These are phyloP conservation scores for Lachnellula hyalina DNA, from an alignment of 2,329 filamentous ascomycete species.

Conservation along the genomic window DNA sequence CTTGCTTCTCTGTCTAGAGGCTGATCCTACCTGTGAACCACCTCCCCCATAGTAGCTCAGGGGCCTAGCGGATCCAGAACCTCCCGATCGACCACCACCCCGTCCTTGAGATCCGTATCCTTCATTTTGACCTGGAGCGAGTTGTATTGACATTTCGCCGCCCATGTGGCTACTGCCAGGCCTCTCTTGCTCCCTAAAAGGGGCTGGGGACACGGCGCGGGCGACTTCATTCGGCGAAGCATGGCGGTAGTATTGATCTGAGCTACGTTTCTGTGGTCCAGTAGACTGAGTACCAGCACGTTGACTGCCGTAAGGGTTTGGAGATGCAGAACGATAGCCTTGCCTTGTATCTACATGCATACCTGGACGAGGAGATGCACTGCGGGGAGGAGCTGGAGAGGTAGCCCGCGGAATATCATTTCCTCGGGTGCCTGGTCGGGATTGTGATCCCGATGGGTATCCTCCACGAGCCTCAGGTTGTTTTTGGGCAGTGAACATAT, in stretches of 20 bases:
- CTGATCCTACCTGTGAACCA: constrained; percentile 30
- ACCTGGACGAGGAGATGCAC: constrained; percentile 56
- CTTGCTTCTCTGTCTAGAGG: constrained; percentile 62
- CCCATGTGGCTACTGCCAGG: constrained; percentile 41
- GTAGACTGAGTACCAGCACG: constrained; percentile 30
- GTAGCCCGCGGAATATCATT: constrained; percentile 53
- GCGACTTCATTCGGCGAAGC: constrained; percentile 40
- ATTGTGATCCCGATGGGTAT: constrained; percentile 36
- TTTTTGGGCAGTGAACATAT: constrained; percentile 55
- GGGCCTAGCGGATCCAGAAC: constrained; percentile 40
- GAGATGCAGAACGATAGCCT: constrained; percentile 48
- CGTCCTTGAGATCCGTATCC: constrained; percentile 51
- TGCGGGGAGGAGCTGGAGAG: constrained; percentile 65
- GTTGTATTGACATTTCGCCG: constrained; percentile 59
- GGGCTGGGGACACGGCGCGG: constrained; percentile 42
- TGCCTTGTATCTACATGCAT: constrained; percentile 45
- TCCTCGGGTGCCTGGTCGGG: constrained; percentile 55
- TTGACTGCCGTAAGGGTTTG: constrained; percentile 48
- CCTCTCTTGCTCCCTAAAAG: constrained; percentile 37
- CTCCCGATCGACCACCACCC: constrained; percentile 45
- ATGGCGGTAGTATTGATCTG: constrained; percentile 48
- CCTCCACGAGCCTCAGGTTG: constrained; percentile 29
- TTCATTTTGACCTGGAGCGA: constrained; percentile 50
- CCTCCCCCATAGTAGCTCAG: constrained; percentile 47
- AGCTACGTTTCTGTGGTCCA: constrained; percentile 41